Conservation (phyloP, 2,329 filamentous ascomycete genomes). For the Penicillium sp. region DNA sequence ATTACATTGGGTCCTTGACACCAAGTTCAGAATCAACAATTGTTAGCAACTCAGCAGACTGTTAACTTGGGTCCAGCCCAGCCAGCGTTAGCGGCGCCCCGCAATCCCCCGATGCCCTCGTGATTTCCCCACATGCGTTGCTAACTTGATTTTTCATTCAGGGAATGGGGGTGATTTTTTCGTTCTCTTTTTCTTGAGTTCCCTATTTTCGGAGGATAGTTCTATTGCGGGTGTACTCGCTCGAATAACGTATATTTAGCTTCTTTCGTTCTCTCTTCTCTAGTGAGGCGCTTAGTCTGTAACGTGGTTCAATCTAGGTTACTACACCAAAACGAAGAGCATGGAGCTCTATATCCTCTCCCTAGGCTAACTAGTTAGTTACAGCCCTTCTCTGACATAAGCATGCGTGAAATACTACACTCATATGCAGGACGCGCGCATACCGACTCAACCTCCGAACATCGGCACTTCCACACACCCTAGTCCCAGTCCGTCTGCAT, state of each 20-base stretch:
- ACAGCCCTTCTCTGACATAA: background rate
- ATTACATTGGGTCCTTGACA: background rate
- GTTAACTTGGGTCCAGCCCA: background rate
- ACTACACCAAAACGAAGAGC: background rate
- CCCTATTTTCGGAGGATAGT: background rate
- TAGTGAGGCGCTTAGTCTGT: background rate
- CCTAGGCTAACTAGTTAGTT: too few species aligned
- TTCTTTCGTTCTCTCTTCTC: background rate
- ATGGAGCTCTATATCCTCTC: background rate
- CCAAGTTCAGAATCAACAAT: background rate
- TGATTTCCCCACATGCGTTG: slow-evolving; percentile 11
- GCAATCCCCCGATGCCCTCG: slow-evolving; percentile 15
- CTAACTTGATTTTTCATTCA: background rate
- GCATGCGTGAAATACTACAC: background rate
- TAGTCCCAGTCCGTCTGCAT: background rate
- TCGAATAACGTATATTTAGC: too few species aligned
- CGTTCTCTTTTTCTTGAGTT: background rate
- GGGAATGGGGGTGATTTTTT: background rate
- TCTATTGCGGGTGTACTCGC: too few species aligned
- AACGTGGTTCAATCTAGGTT: too few species aligned
- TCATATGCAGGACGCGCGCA: background rate
- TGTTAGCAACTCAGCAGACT: background rate
- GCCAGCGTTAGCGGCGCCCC: slow-evolving; percentile 1
- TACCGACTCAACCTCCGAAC: background rate
- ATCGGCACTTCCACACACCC: background rate